phyloP scores from a whole-genome alignment of 2,329 filamentous ascomycete species.

The Hirsutella rhossiliensis region DNA sequence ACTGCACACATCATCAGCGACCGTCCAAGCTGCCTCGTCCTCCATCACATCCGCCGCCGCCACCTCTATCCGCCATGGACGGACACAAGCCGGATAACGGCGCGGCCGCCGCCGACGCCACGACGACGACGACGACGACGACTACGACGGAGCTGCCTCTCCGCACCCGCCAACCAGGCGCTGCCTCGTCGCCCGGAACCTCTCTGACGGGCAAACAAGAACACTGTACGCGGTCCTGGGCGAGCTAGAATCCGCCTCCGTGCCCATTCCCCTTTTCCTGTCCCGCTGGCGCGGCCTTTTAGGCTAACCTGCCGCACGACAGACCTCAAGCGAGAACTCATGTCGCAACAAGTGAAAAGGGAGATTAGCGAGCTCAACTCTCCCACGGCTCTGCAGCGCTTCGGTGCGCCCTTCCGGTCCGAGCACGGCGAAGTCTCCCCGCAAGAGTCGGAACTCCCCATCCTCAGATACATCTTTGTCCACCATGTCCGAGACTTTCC shows the following conservation, averaged over 20 bases:
- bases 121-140: conserved; percentile 4
- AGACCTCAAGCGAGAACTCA: conserved; percentile 94
- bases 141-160: conserved; percentile 15
- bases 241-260: background rate
- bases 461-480: conserved; percentile 93
- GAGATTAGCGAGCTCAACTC: conserved; percentile 92
- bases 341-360: conserved; percentile 76
- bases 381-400: conserved; percentile 85
- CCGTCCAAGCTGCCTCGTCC: background rate
- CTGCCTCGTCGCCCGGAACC: conserved; percentile 29
- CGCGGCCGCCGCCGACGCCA: background rate
- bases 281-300: background rate
- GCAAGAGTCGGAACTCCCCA: conserved; percentile 83
- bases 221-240: conserved; percentile 56
- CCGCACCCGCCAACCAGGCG: conserved; percentile 15
- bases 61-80: background rate
- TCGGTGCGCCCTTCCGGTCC: conserved; percentile 90
- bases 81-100: background rate
- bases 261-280: background rate
- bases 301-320: conserved; percentile 10
- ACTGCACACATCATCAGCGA: background rate
- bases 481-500: conserved; percentile 97
- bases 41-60: background rate
- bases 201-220: conserved; percentile 89
- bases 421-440: conserved; percentile 87